Evolutionary conservation across 441 rosid genomes (phyloP).

Genomic region (Geranium incanum): DNA sequence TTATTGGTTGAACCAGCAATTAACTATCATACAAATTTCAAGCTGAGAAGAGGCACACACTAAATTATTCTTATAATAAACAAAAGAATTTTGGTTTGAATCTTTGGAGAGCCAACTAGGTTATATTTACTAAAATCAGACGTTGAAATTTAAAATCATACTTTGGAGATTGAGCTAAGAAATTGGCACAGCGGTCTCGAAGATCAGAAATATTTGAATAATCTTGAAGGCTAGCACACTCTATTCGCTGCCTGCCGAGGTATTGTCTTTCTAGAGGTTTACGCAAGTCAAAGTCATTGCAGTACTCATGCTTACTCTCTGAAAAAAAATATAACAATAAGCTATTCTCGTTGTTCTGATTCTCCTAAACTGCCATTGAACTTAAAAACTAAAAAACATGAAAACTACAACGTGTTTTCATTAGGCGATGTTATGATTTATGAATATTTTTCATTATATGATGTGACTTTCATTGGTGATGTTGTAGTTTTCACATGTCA

Average conservation of each 20-base stretch:
- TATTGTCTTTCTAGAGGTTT: slow-evolving; percentile 87
- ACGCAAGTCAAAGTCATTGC: slow-evolving; percentile 82
- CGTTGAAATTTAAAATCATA: slow-evolving; percentile 17
- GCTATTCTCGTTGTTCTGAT: background rate
- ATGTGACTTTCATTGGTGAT: no score
- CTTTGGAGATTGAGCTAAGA: slow-evolving; percentile 61
- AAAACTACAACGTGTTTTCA: no score
- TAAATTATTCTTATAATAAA: background rate
- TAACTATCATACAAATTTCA: background rate
- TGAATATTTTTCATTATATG: no score
- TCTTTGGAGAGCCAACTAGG: background rate
- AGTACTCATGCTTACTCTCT: slow-evolving; percentile 58
- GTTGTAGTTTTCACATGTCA: no score
- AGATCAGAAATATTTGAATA: slow-evolving; percentile 45
- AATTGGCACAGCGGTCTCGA: slow-evolving; percentile 45
- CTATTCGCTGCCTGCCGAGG: slow-evolving; percentile 39
- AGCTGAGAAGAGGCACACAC: background rate
- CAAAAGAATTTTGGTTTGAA: background rate
- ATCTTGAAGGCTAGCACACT: slow-evolving; percentile 64
- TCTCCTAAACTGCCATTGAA: no score
- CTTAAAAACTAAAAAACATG: no score
- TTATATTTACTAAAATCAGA: slow-evolving; percentile 2
- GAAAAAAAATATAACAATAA: slow-evolving; percentile 21
- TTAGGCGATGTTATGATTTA: no score
- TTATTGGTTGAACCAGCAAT: background rate